Conservation (phyloP, 2,329 filamentous ascomycete genomes). For the Domatiomyces catenatus region DNA sequence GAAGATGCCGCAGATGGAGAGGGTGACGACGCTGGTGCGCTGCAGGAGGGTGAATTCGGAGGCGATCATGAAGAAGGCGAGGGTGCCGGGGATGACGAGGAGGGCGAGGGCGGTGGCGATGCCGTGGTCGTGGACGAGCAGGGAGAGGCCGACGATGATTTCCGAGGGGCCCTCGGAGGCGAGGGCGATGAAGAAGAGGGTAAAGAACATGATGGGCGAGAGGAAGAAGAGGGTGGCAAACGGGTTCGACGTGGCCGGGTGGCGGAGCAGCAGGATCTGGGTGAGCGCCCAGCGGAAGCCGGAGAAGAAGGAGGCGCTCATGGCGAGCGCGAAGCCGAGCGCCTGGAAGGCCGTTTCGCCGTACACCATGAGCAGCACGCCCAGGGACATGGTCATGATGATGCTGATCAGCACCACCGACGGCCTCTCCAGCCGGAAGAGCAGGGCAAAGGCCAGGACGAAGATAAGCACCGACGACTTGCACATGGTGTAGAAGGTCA, state of each 20-base stretch:
- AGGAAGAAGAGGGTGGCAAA: conserved; percentile 96
- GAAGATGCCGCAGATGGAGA: conserved; percentile 95
- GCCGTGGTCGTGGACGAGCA: conserved; percentile 54
- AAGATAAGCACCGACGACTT: conserved; percentile 94
- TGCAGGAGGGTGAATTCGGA: conserved; percentile 91
- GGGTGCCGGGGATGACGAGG: conserved; percentile 72
- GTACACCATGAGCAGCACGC: conserved; percentile 96
- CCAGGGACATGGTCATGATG: conserved; percentile 79
- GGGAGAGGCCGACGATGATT: conserved; percentile 49
- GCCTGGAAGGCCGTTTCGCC: conserved; percentile 82
- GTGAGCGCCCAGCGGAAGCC: conserved; percentile 98
- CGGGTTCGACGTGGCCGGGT: conserved; percentile 87
- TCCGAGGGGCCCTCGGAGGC: conserved; percentile 66
- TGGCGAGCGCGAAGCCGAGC: conserved; percentile 79
- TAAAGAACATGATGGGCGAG: conserved; percentile 90
- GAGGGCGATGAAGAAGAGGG: conserved; percentile 63
- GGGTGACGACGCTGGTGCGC: conserved; percentile 85
- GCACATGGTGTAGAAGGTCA: conserved; percentile 99
- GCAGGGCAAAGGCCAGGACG: conserved; percentile 84
- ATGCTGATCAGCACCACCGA: conserved; percentile 75
- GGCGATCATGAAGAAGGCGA: conserved; percentile 93
- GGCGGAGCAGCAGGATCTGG: conserved; percentile 83
- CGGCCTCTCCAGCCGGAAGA: conserved; percentile 78
- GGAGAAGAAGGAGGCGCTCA: conserved; percentile 84
- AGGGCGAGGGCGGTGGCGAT: conserved; percentile 50